Evolutionary conservation across 495 filamentous ascomycete genomes (phyloP), one percentile per base, ranked within the genome.

Genomic region (Xylaria longipes): DNA sequence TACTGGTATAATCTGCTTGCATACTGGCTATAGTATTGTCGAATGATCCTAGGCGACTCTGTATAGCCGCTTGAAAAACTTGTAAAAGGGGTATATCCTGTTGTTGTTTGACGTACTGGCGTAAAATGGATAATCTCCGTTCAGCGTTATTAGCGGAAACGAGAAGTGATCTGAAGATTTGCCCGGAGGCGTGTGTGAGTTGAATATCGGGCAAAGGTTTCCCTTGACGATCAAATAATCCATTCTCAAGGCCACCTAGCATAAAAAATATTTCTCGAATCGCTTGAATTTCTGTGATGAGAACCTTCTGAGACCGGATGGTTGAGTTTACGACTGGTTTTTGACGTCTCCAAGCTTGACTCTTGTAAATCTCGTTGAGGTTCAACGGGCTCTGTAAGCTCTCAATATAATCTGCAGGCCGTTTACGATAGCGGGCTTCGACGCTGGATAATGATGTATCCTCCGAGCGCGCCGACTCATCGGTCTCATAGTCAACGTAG

Each of bases 191-290:
- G 31, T 80, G 77, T 0, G 73, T 60, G 5, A 85, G 73, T 56
- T 85, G 78, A 50, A 81, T 83, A 56, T 68, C 65, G 41, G 79
- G 67, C n/a, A 77, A 66, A 2, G 80, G 77, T 15, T 77, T 70
- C 57, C 73, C 76, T 43, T 79, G 77, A 20, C 82, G 74, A 41
- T 88, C 84, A 43, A 92, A 97, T 7, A 97, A 78, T 25, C 88
- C 90, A 0, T 93, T 97, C 45, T 90, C 88, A 25, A 97, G 82
- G 0, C 94, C 94, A 41, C 88, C 86, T 1, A 98, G 87, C 94
- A 97, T 95, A 73, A 92, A 95, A 1, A 97, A 82, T 1, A 89
- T 84, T 73, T 98, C 95, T 52, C 95, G 90, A 41, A 95, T 83
- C 5, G 89, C 78, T 68, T 95, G 92, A 2, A 92, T 81, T 75